Evolutionary conservation across 1,139 yeast species (phyloP).

Genomic region (Sugiyamaella castrensis): DNA sequence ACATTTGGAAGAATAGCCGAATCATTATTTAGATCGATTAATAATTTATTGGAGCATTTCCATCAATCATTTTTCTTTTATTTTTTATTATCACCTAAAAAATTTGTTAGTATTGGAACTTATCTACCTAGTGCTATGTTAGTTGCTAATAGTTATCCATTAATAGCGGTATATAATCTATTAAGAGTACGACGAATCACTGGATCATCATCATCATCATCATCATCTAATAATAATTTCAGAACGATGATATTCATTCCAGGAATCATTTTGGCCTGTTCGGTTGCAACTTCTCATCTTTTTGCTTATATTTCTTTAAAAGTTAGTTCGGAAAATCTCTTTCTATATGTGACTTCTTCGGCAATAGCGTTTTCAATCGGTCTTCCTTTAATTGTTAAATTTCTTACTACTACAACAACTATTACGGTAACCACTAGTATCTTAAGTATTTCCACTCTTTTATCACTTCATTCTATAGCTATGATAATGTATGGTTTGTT

Average conservation of each 20-base stretch:
- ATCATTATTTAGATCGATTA: conserved; percentile 81
- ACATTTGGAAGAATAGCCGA: conserved; percentile 90
- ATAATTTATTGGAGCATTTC: conserved; percentile 89
- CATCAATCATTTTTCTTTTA: conserved; percentile 97
- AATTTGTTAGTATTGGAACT: conserved; percentile 90
- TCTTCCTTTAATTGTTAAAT: conserved; percentile 16
- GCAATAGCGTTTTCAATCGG: conserved; percentile 14
- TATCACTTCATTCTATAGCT: conserved; percentile 41
- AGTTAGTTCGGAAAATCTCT: conserved; percentile 15
- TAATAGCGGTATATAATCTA: conserved; percentile 60
- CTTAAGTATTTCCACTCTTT: conserved; percentile 12
- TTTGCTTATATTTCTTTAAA: conserved; percentile 23
- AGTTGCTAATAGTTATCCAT: conserved; percentile 64
- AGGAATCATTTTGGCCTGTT: conserved; percentile 25
- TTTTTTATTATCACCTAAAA: conserved; percentile 69
- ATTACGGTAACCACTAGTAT: conserved; percentile 7
- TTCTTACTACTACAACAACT: conserved; percentile 5
- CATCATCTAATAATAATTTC: conserved; percentile 2
- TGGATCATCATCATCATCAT: background rate
- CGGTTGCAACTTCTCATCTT: conserved; percentile 23
- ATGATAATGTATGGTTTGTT: conserved; percentile 64
- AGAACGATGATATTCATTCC: conserved; percentile 22
- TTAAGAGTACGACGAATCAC: conserved; percentile 31
- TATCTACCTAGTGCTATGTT: conserved; percentile 84
- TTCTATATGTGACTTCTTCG: conserved; percentile 17